A percentile compares a stretch with the other conserved stretches of the same genome.
Conservation (phyloP, 164 flowering plant genomes). For the Liriodendron chinense region DNA sequence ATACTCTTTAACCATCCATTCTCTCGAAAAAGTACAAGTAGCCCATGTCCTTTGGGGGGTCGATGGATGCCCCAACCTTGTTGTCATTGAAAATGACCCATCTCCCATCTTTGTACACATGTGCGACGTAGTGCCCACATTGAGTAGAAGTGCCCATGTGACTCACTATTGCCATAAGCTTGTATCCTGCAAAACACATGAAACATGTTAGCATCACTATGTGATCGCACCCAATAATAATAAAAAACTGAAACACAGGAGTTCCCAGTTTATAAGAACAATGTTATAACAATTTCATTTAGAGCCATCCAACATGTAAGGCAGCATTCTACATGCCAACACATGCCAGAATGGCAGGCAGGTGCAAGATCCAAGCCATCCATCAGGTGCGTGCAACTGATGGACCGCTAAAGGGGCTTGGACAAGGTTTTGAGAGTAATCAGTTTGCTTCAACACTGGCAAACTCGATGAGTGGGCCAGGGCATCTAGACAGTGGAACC, state of each 20-base stretch:
- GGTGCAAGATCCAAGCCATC: no score
- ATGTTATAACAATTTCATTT: neutral
- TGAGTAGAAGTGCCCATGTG: constrained; percentile 98
- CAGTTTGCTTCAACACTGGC: no score
- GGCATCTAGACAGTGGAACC: no score
- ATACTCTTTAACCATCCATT: constrained; percentile 32
- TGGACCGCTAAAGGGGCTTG: no score
- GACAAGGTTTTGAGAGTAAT: no score
- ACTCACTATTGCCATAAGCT: constrained; percentile 89
- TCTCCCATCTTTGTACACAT: constrained; percentile 77
- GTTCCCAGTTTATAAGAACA: neutral
- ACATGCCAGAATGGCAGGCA: no score
- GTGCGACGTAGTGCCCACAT: constrained; percentile 98
- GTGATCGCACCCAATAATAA: neutral
- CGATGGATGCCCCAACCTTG: constrained; percentile 81
- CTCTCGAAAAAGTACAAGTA: constrained; percentile 94
- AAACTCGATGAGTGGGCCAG: no score
- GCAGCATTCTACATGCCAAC: no score
- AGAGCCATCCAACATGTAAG: no score
- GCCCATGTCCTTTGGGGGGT: constrained; percentile 97
- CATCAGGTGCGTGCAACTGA: no score
- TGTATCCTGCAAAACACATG: constrained; percentile 58
- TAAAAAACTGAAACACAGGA: no score
- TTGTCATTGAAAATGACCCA: constrained; percentile 95
- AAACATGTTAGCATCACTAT: neutral